Base-by-base conservation (phyloP, 176 grass and related monocot species). In the Elaeis guineensis region DNA sequence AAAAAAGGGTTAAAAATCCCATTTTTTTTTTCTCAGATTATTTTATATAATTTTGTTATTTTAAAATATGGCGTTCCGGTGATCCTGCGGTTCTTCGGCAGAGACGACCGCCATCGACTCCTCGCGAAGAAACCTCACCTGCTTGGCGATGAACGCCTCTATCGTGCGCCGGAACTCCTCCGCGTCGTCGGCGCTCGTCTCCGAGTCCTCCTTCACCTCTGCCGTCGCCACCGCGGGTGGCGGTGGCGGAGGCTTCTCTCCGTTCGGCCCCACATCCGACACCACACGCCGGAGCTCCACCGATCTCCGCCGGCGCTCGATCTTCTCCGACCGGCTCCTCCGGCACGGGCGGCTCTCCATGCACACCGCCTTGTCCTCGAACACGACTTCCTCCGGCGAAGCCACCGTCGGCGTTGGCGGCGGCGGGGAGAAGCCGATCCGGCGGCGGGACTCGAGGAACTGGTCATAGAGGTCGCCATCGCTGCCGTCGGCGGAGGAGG, bases 341-440 rank as follows among this genome's bases (percentile, higher is more conserved):
- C 30, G 29, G 25, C 32, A 35, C 60, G 17, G 5, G n/a, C 32
- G 24, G 30, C 3, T 48, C 29, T 62, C 60, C 60, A 48, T 7
- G 60, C 60, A 62, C 60, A 62, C 60, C 30, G 32, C 30, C 60
- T 62, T 62, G n/a, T 62, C 60, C 60, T 62, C 60, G 60, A 62
- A 62, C 60, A 49, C 30, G 18, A 28, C 63, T 15, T 17, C 49
- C 49, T 51, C 63, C 63, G 21, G 63, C 62, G 56, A 4, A 21
- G 11, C 21, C 16, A 23, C 12, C 57, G 11, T 11, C 35, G 35
- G 8, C 35, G 6, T 0, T 1, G 57, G 57, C 57, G 5, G 21
- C 57, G 57, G 57, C 5, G 49, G 63, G 21, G 20, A 49, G 63
- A 65, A 25, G 21, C 51, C 21, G 3, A 65, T 17, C 5, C 22